Base-by-base conservation (phyloP, 2,329 filamentous ascomycete genomes). In the Dendrostoma leiphaemia region DNA sequence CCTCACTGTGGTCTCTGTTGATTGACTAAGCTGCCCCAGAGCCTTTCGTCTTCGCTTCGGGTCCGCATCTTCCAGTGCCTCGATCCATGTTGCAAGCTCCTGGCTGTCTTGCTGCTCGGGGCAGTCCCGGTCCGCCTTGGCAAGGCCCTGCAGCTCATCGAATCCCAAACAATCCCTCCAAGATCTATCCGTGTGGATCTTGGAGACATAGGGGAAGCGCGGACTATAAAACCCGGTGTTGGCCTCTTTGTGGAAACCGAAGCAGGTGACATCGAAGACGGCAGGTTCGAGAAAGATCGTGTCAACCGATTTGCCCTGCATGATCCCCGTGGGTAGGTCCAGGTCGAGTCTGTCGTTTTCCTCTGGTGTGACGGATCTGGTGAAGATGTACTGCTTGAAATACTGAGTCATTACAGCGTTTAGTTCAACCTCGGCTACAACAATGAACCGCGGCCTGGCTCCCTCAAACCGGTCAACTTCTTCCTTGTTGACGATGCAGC, bases 261-360 rank as follows among this genome's bases (percentile, higher is more conserved):
- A 89, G 50, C 90, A 92, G 23, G 89, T 78, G 56, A 96, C 74
- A 61, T 96, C 92, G 53, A 91, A 89, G 0, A 96, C 83, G 19
- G 90, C 81, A 0, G 91, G 91, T 0, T 77, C 74, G 6, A 77
- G 80, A 67, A 96, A 96, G 1, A 86, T 69, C 2, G 77, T 70
- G 0, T 76, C 74, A 59, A 80, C 71, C 54, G 71, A 58, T 63
- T 74, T 65, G 41, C 71, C 68, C 34, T 68, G 67, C 48, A 75
- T 70, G 2, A 78, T 60, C 0, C 76, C 74, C 10, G 71, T 68
- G 10, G 79, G 74, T 19, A 80, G 70, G 15, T 75, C 70, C 8
- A 88, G 62, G 1, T 68, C 60, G 41, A 83, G 78, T 0, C 64
- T 61, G 0, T 63, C 59, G 49, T 77, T 77, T 4, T 74, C 66